Conservation (phyloP, 83 land plant genomes). For the Thuja plicata region DNA sequence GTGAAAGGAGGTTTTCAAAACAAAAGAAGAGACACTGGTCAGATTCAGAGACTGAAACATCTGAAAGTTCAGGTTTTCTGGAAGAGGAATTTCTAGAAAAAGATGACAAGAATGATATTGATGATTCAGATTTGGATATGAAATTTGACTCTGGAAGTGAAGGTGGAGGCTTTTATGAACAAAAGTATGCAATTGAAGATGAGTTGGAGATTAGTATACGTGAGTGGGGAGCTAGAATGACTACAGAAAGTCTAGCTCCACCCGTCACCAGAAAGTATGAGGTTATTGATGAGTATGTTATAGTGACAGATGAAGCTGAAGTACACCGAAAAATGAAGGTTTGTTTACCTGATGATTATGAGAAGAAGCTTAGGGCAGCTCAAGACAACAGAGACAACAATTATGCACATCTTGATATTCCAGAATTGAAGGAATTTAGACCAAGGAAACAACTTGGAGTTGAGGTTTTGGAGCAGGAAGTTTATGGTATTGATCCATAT, state of each 20-base stretch:
- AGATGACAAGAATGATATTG: constrained; percentile 54
- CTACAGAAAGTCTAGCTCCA: constrained; percentile 91
- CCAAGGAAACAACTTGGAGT: constrained; percentile 84
- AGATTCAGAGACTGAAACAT: constrained; percentile 78
- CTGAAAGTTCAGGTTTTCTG: constrained; percentile 51
- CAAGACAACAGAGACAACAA: constrained; percentile 59
- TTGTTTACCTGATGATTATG: constrained; percentile 83
- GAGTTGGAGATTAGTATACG: constrained; percentile 57
- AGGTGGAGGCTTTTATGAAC: constrained; percentile 28
- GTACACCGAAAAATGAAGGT: constrained; percentile 88
- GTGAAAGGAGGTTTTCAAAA: constrained; percentile 55
- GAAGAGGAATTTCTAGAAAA: constrained; percentile 57
- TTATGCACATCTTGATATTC: constrained; percentile 85
- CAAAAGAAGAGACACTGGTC: constrained; percentile 46
- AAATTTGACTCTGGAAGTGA: constrained; percentile 37
- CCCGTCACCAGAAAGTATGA: constrained; percentile 96
- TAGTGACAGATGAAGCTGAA: constrained; percentile 84
- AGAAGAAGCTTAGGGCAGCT: constrained; percentile 69
- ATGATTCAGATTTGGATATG: constrained; percentile 59
- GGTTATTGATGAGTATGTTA: constrained; percentile 87
- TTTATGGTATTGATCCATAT: constrained; percentile 98
- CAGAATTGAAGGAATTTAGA: constrained; percentile 88
- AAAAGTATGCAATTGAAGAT: constrained; percentile 28
- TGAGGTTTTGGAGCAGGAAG: constrained; percentile 98
- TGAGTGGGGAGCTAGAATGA: constrained; percentile 99